Conservation (phyloP, 1,284 basidiomycete genomes). For the Trichosporon ovoides region DNA sequence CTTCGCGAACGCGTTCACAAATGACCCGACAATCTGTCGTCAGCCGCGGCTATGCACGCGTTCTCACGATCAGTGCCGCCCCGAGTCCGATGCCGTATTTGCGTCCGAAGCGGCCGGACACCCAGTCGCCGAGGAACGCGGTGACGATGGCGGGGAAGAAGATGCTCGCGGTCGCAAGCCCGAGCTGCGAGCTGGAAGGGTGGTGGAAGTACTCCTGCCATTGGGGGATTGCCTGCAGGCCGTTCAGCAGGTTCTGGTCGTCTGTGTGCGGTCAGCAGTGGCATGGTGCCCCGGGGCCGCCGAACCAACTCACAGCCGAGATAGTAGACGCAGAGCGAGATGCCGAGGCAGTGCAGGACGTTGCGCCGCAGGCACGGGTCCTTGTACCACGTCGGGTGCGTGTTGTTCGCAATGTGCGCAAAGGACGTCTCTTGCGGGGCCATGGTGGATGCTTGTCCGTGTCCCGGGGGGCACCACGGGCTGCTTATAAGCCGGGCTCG, state of each 20-base stretch:
- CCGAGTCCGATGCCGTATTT: conserved; percentile 26
- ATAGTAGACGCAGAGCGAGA: conserved; percentile 20
- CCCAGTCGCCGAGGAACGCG: conserved; percentile 24
- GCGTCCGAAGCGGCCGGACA: conserved; percentile 24
- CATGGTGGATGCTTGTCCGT: background rate
- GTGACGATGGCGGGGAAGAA: conserved; percentile 29
- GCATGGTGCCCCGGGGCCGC: background rate
- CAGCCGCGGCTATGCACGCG: background rate
- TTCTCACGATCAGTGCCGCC: conserved; percentile 20
- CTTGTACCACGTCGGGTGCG: conserved; percentile 15
- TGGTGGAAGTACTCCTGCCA: conserved; percentile 30
- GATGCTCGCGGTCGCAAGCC: conserved; percentile 25
- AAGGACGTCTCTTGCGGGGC: conserved; percentile 7
- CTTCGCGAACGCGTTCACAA: conserved; percentile 20
- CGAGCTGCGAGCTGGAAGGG: conserved; percentile 24
- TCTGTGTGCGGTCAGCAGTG: conserved; percentile 9
- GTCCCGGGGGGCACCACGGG: background rate
- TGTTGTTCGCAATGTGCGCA: conserved; percentile 16
- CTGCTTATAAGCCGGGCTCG: background rate
- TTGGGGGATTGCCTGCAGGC: conserved; percentile 22
- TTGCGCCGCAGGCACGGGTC: conserved; percentile 19
- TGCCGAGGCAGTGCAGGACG: conserved; percentile 16
- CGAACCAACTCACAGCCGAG: conserved; percentile 20
- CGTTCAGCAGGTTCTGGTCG: conserved; percentile 27
- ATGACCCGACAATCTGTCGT: conserved; percentile 15